These are phyloP conservation scores for Gymnopilus junonius DNA, from an alignment of 768 basidiomycete species.

Conservation along the genomic window DNA sequence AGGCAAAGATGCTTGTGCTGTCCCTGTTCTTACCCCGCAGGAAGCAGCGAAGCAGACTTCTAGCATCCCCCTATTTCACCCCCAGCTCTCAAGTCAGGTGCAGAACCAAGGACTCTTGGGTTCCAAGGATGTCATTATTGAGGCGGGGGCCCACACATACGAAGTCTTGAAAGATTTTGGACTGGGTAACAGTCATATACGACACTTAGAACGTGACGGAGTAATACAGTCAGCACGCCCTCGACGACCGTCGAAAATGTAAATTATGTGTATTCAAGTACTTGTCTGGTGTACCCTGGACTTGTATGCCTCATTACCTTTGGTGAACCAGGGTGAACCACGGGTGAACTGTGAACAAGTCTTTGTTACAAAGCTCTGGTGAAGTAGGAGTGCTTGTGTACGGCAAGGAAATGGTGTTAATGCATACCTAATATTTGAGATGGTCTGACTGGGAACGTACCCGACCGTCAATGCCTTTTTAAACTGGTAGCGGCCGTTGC, in stretches of 20 bases:
- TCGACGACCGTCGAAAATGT: slow-evolving; percentile 19
- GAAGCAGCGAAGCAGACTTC: slow-evolving; percentile 58
- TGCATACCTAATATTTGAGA: too few relatives aligned
- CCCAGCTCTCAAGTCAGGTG: slow-evolving; percentile 34
- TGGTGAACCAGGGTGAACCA: background rate
- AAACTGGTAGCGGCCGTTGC: background rate
- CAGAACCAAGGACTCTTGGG: background rate
- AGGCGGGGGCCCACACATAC: slow-evolving; percentile 57
- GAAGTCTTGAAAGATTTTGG: slow-evolving; percentile 59
- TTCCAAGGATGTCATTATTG: slow-evolving; percentile 26
- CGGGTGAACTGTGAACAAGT: too few relatives aligned
- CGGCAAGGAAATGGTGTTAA: too few relatives aligned
- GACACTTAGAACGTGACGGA: slow-evolving; percentile 46
- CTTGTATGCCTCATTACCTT: background rate
- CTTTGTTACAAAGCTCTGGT: too few relatives aligned
- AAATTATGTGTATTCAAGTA: background rate
- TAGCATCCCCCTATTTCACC: slow-evolving; percentile 57
- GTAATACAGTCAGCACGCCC: slow-evolving; percentile 45
- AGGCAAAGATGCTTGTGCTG: slow-evolving; percentile 75
- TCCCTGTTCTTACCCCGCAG: slow-evolving; percentile 66
- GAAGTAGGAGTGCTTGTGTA: too few relatives aligned
- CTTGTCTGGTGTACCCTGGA: too few relatives aligned
- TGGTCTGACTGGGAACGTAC: too few relatives aligned
- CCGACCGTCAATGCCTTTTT: background rate
- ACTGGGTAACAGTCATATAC: slow-evolving; percentile 42